Evolutionary conservation across 1,284 basidiomycete genomes (phyloP).

Genomic region (Cryptococcus floricola): DNA sequence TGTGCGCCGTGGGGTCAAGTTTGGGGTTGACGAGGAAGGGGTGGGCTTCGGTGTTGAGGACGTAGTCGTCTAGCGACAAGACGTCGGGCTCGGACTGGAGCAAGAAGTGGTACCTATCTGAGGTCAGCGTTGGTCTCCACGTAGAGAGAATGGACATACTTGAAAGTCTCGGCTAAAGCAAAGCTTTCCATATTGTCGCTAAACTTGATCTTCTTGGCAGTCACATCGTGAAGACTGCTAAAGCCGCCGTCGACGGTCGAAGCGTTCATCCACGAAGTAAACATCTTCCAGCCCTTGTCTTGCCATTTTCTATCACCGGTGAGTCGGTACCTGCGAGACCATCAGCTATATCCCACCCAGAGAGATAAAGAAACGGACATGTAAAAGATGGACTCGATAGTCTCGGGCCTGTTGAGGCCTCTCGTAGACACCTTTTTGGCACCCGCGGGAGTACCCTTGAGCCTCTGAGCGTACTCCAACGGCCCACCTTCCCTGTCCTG

Average conservation of each 20-base stretch:
- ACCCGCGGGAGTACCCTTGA: conserved; percentile 42
- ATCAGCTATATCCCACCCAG: not conserved
- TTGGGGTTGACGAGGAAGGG: conserved; percentile 40
- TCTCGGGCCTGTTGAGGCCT: conserved; percentile 54
- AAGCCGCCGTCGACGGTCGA: conserved; percentile 47
- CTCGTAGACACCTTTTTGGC: conserved; percentile 23
- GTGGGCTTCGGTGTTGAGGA: conserved; percentile 54
- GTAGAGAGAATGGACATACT: conserved; percentile 28
- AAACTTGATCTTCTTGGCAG: conserved; percentile 38
- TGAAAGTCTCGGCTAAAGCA: conserved; percentile 57
- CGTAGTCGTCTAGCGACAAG: conserved; percentile 57
- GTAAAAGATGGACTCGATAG: conserved; percentile 56
- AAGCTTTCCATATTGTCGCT: conserved; percentile 54
- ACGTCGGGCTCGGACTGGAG: conserved; percentile 54
- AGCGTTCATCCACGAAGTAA: conserved; percentile 54
- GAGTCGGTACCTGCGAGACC: conserved; percentile 52
- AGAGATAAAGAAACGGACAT: conserved; percentile 31
- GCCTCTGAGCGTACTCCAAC: conserved; percentile 34
- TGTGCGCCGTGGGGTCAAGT: conserved; percentile 15
- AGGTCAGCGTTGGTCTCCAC: too few species aligned
- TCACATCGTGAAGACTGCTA: conserved; percentile 51
- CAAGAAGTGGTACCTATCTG: conserved; percentile 49
- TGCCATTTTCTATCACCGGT: conserved; percentile 57
- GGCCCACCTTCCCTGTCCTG: conserved; percentile 22
- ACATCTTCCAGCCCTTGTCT: conserved; percentile 60